phyloP scores from a whole-genome alignment of 2,329 filamentous ascomycete species.

The Juglanconis juglandina region DNA sequence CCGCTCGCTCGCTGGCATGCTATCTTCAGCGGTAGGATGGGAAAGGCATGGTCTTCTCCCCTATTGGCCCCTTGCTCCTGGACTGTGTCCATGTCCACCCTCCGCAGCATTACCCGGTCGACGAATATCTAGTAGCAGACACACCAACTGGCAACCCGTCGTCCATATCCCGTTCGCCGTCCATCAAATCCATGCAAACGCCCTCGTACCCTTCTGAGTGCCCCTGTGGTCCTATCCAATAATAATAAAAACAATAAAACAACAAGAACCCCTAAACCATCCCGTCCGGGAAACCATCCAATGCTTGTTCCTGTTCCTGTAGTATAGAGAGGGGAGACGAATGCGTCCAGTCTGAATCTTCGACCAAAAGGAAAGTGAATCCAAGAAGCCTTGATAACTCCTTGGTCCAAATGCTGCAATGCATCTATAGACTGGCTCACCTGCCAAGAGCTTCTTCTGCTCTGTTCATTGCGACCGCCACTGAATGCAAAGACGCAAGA shows the following conservation, averaged over 20 bases:
- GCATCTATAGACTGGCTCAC: neutral
- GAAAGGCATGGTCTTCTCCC: neutral
- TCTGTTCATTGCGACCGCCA: neutral
- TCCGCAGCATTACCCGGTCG: neutral
- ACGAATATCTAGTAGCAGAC: neutral
- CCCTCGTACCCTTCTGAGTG: neutral
- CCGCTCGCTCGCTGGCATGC: neutral
- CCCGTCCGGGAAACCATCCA: neutral
- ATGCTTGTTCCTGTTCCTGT: neutral
- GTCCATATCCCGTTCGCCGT: neutral
- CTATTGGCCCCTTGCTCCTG: neutral
- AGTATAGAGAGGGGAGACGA: constrained; percentile 2
- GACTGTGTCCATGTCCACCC: neutral
- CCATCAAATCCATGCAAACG: neutral
- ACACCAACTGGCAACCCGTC: neutral
- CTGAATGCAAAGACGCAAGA: neutral
- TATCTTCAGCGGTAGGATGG: neutral
- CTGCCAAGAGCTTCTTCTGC: neutral
- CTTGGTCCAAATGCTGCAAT: neutral
- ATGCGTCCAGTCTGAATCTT: constrained; percentile 14
- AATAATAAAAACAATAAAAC: neutral
- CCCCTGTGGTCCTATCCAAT: neutral
- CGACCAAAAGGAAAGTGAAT: neutral
- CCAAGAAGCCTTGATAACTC: neutral
- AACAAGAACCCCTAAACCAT: neutral